Evolutionary conservation across 2,329 filamentous ascomycete genomes (phyloP).

Genomic region (Bipolaris cookei): DNA sequence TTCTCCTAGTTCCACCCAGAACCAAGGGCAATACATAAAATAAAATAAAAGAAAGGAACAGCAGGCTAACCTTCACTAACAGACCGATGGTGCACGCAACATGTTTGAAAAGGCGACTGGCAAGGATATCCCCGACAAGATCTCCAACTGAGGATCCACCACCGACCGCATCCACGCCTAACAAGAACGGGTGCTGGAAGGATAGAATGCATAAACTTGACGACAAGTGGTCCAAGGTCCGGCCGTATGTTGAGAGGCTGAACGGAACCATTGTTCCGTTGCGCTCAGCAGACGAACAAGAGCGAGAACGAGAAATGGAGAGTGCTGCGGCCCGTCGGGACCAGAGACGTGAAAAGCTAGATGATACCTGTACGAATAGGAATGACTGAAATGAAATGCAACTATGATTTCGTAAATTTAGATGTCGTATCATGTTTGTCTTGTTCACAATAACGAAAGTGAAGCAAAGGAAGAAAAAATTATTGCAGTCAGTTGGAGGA

Average conservation of each 20-base stretch:
- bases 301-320: neutral
- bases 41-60: too few relatives aligned
- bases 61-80: neutral
- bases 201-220: constrained; percentile 8
- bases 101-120: constrained; percentile 61
- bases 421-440: too few relatives aligned
- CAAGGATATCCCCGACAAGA: constrained; percentile 57
- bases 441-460: too few relatives aligned
- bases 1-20: too few relatives aligned
- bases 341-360: too few relatives aligned
- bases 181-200: constrained; percentile 1
- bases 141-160: constrained; percentile 52
- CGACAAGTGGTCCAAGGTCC: constrained; percentile 18
- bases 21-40: too few relatives aligned
- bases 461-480: too few relatives aligned
- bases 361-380: too few relatives aligned
- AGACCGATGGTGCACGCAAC: constrained; percentile 57
- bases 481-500: too few relatives aligned
- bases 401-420: too few relatives aligned
- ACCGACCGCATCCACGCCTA: neutral
- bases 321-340: neutral
- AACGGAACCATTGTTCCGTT: constrained; percentile 19
- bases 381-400: too few relatives aligned
- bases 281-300: neutral
- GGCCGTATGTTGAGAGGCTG: constrained; percentile 24